Base-by-base conservation (phyloP, 768 basidiomycete species). In the Obba rivulosa region DNA sequence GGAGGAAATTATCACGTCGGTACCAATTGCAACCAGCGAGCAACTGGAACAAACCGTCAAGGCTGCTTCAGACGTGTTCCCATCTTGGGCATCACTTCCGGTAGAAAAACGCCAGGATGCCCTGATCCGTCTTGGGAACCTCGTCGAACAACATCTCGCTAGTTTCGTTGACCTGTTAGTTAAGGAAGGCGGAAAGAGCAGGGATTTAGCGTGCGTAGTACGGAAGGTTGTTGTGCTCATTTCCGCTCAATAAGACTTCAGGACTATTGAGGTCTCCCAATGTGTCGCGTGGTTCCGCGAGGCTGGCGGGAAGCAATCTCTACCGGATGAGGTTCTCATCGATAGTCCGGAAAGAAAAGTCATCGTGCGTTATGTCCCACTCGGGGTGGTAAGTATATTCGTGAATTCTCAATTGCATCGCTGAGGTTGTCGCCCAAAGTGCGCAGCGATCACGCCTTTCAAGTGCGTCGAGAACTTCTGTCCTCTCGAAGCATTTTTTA, bases 21-120 rank as follows among this genome's bases (percentile, higher is more conserved):
- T 43, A 10, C 51, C 51, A 17, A 22, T 49, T 31, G 48, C 51
- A 2, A 43, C 41, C 14, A 28, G 35, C 21, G 51, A 25, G 38
- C 51, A 53, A 42, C 47, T 53, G 34, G 51, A 53, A 17, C 41
- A 37, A 9, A 37, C 51, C 23, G 23, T 53, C 41, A 34, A 35
- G 20, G 51, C 51, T 20, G 51, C 51, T 5, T 31, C 34, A 18
- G 18, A 16, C n/a, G 46, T 47, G 8, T 53, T 48, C 39, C 51
- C 51, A 7, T 28, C 47, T 3, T 53, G 51, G 51, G 34, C 28
- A n/a, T 41, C 42, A 16, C 49, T 34, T 17, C 42, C 51, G 13
- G 35, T 40, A 34, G 47, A 28, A 22, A 34, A 49, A 13, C 46
- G 51, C n/a, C 47, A 48, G 42, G 3, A 9, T 13, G 38, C 36